A percentile compares a stretch with the other conserved stretches of the same genome.
phyloP scores from a whole-genome alignment of 2,329 filamentous ascomycete genomes.

The Cladosporium phlei region DNA sequence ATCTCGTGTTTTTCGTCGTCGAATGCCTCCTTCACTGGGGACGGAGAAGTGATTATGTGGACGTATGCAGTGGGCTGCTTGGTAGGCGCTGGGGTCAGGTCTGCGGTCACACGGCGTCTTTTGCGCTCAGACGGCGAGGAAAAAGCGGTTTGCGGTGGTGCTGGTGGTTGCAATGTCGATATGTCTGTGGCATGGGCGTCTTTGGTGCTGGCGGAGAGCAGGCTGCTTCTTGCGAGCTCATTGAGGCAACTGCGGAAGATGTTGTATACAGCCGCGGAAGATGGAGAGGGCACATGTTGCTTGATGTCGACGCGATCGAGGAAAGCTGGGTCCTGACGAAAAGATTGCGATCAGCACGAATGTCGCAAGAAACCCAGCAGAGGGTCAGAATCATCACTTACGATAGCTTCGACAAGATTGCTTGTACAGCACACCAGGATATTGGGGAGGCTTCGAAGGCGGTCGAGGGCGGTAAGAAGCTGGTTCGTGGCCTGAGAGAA shows the following conservation, averaged over 20 bases:
- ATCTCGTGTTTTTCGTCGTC: slow-evolving; percentile 16
- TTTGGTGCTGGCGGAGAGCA: slow-evolving; percentile 28
- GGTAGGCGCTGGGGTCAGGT: not conserved
- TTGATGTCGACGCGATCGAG: slow-evolving; percentile 47
- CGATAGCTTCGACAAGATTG: slow-evolving; percentile 43
- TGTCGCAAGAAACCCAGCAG: not conserved
- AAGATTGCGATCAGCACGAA: slow-evolving; percentile 14
- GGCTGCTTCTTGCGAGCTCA: slow-evolving; percentile 37
- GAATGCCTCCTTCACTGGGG: not conserved
- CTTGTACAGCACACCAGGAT: slow-evolving; percentile 48
- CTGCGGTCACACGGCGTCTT: not conserved
- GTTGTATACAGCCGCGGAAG: slow-evolving; percentile 40
- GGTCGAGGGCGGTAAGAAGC: slow-evolving; percentile 46
- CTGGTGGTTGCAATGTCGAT: not conserved
- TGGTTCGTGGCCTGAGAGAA: slow-evolving; percentile 42
- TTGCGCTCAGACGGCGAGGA: not conserved
- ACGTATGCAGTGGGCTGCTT: not conserved
- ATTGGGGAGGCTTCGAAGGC: slow-evolving; percentile 39
- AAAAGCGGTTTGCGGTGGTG: not conserved
- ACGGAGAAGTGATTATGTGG: not conserved
- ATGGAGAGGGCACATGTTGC: slow-evolving; percentile 40
- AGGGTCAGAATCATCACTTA: slow-evolving; percentile 17
- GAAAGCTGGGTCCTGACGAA: slow-evolving; percentile 39
- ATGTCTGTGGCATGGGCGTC: not conserved
- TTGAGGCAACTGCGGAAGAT: slow-evolving; percentile 47